Evolutionary conservation across 345 rosid species (phyloP).

Genomic region (Sisymbrium altissimum): DNA sequence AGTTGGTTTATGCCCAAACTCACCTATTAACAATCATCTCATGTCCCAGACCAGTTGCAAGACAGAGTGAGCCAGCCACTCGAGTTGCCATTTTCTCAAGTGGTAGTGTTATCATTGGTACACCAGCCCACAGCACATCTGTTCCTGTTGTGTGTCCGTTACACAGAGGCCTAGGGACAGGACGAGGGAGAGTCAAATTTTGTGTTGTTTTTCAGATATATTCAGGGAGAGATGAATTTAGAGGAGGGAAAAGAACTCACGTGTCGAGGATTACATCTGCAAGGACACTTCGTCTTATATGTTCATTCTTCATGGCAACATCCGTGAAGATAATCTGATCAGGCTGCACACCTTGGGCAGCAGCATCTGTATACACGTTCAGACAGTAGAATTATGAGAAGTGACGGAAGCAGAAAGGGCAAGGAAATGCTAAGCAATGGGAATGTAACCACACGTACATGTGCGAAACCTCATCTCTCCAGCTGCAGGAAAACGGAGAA

Average conservation of each 20-base stretch:
- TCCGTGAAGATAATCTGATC: slow-evolving; percentile 95
- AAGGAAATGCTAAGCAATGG: neutral
- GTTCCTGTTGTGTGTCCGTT: slow-evolving; percentile 99
- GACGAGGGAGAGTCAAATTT: neutral
- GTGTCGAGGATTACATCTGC: slow-evolving; percentile 98
- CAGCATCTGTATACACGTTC: slow-evolving; percentile 63
- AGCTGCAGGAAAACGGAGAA: slow-evolving; percentile 96
- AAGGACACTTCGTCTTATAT: slow-evolving; percentile 88
- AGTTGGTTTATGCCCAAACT: slow-evolving; percentile 1
- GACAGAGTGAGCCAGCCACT: slow-evolving; percentile 97
- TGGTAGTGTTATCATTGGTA: slow-evolving; percentile 95
- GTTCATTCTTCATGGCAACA: slow-evolving; percentile 97
- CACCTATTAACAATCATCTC: slow-evolving; percentile 96
- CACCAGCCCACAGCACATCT: slow-evolving; percentile 97
- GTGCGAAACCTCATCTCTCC: slow-evolving; percentile 91
- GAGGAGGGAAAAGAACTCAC: slow-evolving; percentile 36
- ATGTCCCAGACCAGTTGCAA: slow-evolving; percentile 94
- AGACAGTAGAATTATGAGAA: neutral
- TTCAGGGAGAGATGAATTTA: neutral
- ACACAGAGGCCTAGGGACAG: slow-evolving; percentile 72
- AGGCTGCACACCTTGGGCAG: slow-evolving; percentile 75
- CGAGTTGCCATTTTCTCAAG: slow-evolving; percentile 99
- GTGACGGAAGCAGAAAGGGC: neutral
- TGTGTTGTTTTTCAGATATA: neutral
- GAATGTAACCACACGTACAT: slow-evolving; percentile 45